phyloP scores from a whole-genome alignment of 1,284 basidiomycete species.

The Rhodotorula sp. region DNA sequence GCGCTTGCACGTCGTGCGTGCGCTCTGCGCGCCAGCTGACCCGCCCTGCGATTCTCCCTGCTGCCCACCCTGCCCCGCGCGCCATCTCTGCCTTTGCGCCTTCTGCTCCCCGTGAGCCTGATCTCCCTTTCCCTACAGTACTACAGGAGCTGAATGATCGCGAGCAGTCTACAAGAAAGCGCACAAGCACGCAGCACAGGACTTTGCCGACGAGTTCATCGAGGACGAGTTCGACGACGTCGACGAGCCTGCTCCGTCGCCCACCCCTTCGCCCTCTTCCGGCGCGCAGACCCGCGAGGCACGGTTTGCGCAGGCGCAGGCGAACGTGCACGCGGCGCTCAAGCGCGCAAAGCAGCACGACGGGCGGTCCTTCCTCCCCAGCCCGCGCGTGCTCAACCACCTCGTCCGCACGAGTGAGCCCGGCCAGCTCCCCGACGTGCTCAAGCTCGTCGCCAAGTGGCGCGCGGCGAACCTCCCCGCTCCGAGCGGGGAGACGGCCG shows the following conservation, averaged over 20 bases:
- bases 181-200: not conserved
- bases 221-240: conserved; percentile 24
- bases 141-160: too few relatives aligned
- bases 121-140: too few relatives aligned
- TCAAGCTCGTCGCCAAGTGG: conserved; percentile 3
- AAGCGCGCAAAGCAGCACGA: not conserved
- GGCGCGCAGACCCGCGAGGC: not conserved
- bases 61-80: not conserved
- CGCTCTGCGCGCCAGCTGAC: not conserved
- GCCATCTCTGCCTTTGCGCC: conserved; percentile 11
- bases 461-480: not conserved
- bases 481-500: not conserved
- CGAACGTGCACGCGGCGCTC: not conserved
- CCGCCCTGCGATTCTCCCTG: not conserved
- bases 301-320: not conserved
- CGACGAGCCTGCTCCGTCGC: not conserved
- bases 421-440: conserved; percentile 2
- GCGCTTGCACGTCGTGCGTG: conserved; percentile 9
- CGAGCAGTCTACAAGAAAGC: conserved; percentile 15
- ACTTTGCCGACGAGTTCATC: conserved; percentile 9
- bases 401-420: conserved; percentile 1
- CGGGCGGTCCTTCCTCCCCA: not conserved
- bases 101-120: not conserved
- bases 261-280: not conserved
- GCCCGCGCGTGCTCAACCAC: not conserved